Evolutionary conservation across 2,329 filamentous ascomycete genomes (phyloP).

Genomic region (Trichophyton equinum): DNA sequence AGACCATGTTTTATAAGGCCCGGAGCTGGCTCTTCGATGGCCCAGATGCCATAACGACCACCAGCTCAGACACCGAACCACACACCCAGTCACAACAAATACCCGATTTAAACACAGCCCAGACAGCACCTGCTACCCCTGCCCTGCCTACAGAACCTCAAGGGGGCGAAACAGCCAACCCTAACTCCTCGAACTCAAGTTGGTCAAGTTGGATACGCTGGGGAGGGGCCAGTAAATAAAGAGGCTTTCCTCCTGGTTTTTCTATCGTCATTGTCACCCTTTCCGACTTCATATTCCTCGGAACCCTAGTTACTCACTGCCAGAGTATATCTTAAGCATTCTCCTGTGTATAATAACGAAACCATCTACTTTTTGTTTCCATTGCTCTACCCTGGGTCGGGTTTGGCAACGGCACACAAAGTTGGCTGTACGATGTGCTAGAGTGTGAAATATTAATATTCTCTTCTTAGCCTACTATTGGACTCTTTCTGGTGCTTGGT

Average conservation of each 20-base stretch:
- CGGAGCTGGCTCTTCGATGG: slow-evolving; percentile 30
- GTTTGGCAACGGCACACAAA: not conserved
- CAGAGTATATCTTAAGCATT: not conserved
- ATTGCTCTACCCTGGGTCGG: not conserved
- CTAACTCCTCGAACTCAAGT: not conserved
- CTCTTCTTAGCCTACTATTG: not conserved
- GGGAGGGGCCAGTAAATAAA: not conserved
- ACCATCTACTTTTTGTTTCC: not conserved
- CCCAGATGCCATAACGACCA: not conserved
- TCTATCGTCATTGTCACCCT: not conserved
- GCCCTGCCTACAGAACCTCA: not conserved
- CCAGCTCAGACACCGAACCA: not conserved
- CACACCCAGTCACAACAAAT: not conserved
- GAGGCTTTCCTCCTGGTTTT: not conserved
- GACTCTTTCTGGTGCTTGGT: not conserved
- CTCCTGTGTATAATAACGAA: slow-evolving; percentile 3
- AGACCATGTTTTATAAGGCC: slow-evolving; percentile 27
- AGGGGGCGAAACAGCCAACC: not conserved
- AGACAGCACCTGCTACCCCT: not conserved
- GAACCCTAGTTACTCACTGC: not conserved
- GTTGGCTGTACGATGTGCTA: not conserved
- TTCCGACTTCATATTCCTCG: not conserved
- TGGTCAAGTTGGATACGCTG: not conserved
- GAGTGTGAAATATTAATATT: slow-evolving; percentile 1
- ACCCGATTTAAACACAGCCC: not conserved